phyloP scores from a whole-genome alignment of 1,284 basidiomycete genomes.

The Trametes hirsuta region DNA sequence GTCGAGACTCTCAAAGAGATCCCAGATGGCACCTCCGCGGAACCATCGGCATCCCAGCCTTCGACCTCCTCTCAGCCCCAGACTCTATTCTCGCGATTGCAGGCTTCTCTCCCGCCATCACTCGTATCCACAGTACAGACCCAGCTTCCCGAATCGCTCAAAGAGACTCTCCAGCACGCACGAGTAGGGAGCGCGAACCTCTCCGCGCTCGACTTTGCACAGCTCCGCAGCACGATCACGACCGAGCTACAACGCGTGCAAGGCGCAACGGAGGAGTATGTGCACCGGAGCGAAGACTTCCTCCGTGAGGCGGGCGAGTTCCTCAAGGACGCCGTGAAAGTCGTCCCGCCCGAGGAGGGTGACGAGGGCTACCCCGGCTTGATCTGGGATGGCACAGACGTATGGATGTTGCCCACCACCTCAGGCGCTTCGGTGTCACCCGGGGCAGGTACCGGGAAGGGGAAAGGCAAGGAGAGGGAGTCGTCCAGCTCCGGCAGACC shows the following conservation, averaged over 20 bases:
- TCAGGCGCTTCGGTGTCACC: slow-evolving; percentile 18
- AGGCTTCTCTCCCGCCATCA: slow-evolving; percentile 71
- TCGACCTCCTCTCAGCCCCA: slow-evolving; percentile 37
- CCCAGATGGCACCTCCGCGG: neutral
- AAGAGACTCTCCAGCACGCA: slow-evolving; percentile 49
- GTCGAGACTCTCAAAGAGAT: neutral
- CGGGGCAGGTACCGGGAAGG: slow-evolving; percentile 25
- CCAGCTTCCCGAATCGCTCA: slow-evolving; percentile 67
- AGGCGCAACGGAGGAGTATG: slow-evolving; percentile 81
- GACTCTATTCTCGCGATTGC: slow-evolving; percentile 69
- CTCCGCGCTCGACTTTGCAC: slow-evolving; percentile 58
- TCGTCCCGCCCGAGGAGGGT: slow-evolving; percentile 78
- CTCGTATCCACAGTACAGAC: slow-evolving; percentile 70
- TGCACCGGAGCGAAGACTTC: slow-evolving; percentile 75
- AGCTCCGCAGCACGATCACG: slow-evolving; percentile 66
- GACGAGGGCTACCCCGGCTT: slow-evolving; percentile 44
- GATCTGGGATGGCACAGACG: slow-evolving; percentile 82
- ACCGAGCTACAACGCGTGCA: slow-evolving; percentile 76
- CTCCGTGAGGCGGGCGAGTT: slow-evolving; percentile 77
- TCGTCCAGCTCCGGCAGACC: slow-evolving; percentile 29
- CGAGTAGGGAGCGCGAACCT: slow-evolving; percentile 39
- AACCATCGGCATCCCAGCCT: slow-evolving; percentile 14
- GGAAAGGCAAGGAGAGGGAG: slow-evolving; percentile 51
- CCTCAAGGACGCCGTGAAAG: slow-evolving; percentile 84
- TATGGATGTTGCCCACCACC: slow-evolving; percentile 68